Percentiles rank a stretch among this genome's conserved stretches.
Conservation (phyloP, 176 grass and related monocot genomes). For the Alloteropsis semialata region DNA sequence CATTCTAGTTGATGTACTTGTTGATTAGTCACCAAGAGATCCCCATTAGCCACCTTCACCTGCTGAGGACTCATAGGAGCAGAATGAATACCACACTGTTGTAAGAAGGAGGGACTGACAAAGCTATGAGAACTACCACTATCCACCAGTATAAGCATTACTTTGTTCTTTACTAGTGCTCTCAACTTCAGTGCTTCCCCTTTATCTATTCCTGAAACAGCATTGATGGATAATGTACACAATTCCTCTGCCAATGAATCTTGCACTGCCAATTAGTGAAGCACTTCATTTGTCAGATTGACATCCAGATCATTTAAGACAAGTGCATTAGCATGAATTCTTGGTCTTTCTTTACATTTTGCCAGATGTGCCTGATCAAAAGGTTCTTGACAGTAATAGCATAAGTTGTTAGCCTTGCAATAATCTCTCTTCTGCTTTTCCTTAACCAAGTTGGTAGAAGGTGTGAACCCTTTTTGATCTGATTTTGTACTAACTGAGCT, state of each 20-base stretch:
- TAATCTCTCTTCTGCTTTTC: too few species aligned
- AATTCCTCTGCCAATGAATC: accelerated
- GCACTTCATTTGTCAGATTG: accelerated
- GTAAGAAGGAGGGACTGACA: accelerated
- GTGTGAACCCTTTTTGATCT: too few species aligned
- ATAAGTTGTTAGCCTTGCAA: too few species aligned
- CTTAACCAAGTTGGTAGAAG: too few species aligned
- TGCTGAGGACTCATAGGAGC: accelerated
- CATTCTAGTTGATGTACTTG: accelerated
- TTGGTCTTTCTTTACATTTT: too few species aligned
- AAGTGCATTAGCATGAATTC: accelerated
- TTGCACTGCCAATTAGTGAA: accelerated
- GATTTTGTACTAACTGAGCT: too few species aligned
- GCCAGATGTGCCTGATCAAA: too few species aligned
- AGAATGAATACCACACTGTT: accelerated
- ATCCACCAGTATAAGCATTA: background rate
- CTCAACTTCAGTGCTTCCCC: accelerated
- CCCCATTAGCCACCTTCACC: background rate
- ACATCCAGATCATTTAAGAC: background rate
- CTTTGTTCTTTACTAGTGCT: background rate
- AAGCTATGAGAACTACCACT: background rate
- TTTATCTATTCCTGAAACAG: background rate
- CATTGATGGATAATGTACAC: background rate
- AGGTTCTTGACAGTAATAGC: too few species aligned
- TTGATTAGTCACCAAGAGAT: accelerated